Evolutionary conservation across 306 rosid genomes (phyloP).

Genomic region (Medicago truncatula): DNA sequence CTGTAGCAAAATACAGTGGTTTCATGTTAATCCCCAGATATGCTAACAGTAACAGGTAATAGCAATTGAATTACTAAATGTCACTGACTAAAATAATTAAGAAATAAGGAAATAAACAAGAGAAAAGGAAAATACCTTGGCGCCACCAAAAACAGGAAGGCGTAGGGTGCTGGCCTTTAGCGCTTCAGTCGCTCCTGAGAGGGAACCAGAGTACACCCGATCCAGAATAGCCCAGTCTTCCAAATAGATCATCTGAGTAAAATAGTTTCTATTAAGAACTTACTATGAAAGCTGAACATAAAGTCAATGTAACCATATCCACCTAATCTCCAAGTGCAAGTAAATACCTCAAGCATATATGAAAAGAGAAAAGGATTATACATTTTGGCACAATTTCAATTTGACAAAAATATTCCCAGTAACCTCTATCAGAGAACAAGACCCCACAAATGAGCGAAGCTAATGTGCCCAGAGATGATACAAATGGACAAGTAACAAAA

Average conservation of each 20-base stretch:
- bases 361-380: slow-evolving; percentile 20
- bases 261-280: slow-evolving; percentile 34
- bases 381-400: slow-evolving; percentile 16
- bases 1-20: slow-evolving; percentile 52
- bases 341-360: slow-evolving; percentile 1
- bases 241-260: slow-evolving; percentile 69
- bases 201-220: slow-evolving; percentile 72
- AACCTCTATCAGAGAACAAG: slow-evolving; percentile 19
- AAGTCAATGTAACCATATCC: slow-evolving; percentile 24
- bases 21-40: slow-evolving; percentile 18
- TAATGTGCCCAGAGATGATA: slow-evolving; percentile 14
- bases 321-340: slow-evolving; percentile 10
- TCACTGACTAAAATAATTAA: slow-evolving; percentile 3
- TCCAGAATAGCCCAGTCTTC: slow-evolving; percentile 88
- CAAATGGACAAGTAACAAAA: slow-evolving; percentile 12
- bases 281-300: slow-evolving; percentile 16
- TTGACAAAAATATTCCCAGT: slow-evolving; percentile 11
- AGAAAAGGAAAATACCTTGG: slow-evolving; percentile 66
- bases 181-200: slow-evolving; percentile 88
- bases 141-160: slow-evolving; percentile 88
- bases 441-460: neutral
- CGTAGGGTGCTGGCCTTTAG: slow-evolving; percentile 94
- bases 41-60: slow-evolving; percentile 16
- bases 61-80: neutral
- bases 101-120: neutral